These are phyloP conservation scores for Hypomyces perniciosus DNA, from an alignment of 2,329 filamentous ascomycete genomes.

Conservation along the genomic window DNA sequence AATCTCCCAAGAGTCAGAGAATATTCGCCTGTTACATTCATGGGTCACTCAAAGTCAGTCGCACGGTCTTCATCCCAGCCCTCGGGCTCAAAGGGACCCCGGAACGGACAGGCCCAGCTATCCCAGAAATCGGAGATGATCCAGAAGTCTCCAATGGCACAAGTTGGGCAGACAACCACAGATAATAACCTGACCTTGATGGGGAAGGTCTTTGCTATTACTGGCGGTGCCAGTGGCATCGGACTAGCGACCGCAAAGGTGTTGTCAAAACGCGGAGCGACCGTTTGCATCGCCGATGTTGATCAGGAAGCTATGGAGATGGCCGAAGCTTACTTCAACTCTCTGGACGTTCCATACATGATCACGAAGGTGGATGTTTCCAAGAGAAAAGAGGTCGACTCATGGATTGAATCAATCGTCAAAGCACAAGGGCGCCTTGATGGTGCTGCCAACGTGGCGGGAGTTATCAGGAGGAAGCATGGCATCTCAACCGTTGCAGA, in stretches of 20 bases:
- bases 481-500: slow-evolving; percentile 34
- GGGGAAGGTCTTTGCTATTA: slow-evolving; percentile 26
- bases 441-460: slow-evolving; percentile 49
- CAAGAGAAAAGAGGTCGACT: slow-evolving; percentile 40
- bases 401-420: slow-evolving; percentile 41
- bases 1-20: too few relatives aligned
- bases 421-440: slow-evolving; percentile 43
- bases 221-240: slow-evolving; percentile 33
- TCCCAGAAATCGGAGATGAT: background rate
- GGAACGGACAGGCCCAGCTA: background rate
- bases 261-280: slow-evolving; percentile 31
- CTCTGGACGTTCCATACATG: slow-evolving; percentile 21
- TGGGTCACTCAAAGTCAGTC: slow-evolving; percentile 6
- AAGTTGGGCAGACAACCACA: background rate
- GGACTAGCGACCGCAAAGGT: slow-evolving; percentile 35
- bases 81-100: background rate
- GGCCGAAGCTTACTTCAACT: slow-evolving; percentile 26
- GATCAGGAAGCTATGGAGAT: slow-evolving; percentile 26
- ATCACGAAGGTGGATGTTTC: slow-evolving; percentile 41
- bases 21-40: background rate
- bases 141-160: slow-evolving; percentile 4
- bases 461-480: slow-evolving; percentile 40
- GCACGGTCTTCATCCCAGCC: slow-evolving; percentile 4
- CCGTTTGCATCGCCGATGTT: slow-evolving; percentile 33
- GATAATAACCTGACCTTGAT: slow-evolving; percentile 1